These are phyloP conservation scores for Globisporangium paroecandrum DNA, from an alignment of 352 stramenopile species.

Conservation along the genomic window DNA sequence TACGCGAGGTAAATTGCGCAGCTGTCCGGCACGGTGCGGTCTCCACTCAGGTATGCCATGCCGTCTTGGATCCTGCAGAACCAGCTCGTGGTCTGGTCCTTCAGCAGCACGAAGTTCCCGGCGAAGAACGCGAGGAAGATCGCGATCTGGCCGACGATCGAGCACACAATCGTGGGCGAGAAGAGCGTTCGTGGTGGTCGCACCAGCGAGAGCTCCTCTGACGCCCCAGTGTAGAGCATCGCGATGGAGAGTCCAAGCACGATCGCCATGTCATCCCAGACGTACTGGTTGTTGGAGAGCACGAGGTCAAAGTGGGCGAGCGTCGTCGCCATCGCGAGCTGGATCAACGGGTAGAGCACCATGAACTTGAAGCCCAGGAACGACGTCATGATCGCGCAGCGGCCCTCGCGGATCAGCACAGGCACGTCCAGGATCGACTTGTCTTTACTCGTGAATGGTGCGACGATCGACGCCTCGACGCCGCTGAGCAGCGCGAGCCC, in stretches of 20 bases:
- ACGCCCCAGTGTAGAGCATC: neutral
- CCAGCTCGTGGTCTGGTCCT: neutral
- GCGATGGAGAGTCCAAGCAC: neutral
- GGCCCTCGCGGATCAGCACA: constrained; percentile 78
- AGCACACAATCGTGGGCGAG: neutral
- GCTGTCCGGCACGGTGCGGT: neutral
- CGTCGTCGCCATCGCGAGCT: neutral
- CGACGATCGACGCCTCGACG: constrained; percentile 74
- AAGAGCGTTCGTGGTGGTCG: neutral
- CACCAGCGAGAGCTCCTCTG: neutral
- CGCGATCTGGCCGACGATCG: neutral
- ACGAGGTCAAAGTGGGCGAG: neutral
- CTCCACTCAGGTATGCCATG: neutral
- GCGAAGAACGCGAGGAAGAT: neutral
- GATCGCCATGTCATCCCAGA: neutral
- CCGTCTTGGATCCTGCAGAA: neutral
- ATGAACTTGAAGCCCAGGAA: constrained; percentile 59
- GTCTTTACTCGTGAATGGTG: constrained; percentile 84
- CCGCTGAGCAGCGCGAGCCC: constrained; percentile 57
- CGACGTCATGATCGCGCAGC: constrained; percentile 65
- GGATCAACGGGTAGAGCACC: constrained; percentile 36
- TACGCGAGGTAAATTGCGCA: constrained; percentile 21
- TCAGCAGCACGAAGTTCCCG: neutral
- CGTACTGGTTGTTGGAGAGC: neutral
- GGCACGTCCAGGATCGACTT: constrained; percentile 72